Conservation (phyloP, 108 stramenopile species). For the Stephanodiscus triporus region DNA sequence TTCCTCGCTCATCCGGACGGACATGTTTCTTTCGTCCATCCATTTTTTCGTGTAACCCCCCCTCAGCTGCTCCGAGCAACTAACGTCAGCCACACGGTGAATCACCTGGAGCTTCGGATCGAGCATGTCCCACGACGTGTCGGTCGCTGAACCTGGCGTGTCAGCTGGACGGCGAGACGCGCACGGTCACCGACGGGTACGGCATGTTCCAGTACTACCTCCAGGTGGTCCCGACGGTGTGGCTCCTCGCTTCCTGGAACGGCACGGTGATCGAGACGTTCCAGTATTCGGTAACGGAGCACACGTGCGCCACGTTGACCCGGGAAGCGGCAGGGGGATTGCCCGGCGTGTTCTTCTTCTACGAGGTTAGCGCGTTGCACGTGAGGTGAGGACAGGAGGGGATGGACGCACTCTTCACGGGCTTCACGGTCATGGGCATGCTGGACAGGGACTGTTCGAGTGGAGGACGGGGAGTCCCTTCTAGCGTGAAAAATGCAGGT, state of each 20-base stretch:
- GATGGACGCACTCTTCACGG: slow-evolving; percentile 88
- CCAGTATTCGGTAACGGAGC: slow-evolving; percentile 97
- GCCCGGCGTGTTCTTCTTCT: slow-evolving; percentile 97
- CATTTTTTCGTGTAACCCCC: no score
- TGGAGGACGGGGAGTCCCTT: slow-evolving; percentile 30
- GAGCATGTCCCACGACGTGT: slow-evolving; percentile 59
- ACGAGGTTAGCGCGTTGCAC: slow-evolving; percentile 94
- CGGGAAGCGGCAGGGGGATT: slow-evolving; percentile 88
- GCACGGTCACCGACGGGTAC: slow-evolving; percentile 74
- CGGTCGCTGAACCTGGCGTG: slow-evolving; percentile 41
- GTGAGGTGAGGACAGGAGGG: slow-evolving; percentile 90
- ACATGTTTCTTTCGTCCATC: no score
- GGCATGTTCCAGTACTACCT: slow-evolving; percentile 96
- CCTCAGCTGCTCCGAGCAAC: slow-evolving; percentile 90
- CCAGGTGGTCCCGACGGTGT: slow-evolving; percentile 95
- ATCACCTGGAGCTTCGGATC: slow-evolving; percentile 88
- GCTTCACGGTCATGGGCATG: slow-evolving; percentile 85
- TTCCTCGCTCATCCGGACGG: no score
- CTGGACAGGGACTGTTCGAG: slow-evolving; percentile 73
- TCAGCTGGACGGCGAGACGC: slow-evolving; percentile 76
- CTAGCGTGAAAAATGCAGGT: no score
- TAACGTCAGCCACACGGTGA: slow-evolving; percentile 93
- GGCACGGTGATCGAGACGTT: slow-evolving; percentile 85
- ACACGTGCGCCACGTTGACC: slow-evolving; percentile 91
- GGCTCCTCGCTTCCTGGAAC: slow-evolving; percentile 67